Base-by-base conservation (phyloP, 164 flowering plant genomes). In the Brasenia schreberi region DNA sequence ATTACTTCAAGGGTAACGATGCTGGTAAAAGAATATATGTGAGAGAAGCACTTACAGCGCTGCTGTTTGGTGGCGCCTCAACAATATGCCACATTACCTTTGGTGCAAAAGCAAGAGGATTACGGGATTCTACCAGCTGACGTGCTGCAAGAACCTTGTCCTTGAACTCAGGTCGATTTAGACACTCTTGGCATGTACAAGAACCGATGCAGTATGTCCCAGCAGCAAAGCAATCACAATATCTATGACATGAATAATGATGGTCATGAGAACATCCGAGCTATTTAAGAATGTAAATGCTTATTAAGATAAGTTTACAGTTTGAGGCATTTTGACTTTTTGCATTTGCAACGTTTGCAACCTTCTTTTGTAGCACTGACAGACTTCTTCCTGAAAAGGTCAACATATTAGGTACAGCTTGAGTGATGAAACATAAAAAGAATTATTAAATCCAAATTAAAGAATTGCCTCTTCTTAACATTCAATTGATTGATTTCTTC, bases 151-250 rank as follows among this genome's bases (percentile, higher is more conserved):
- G 70, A 80, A 89, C 90, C 18, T 69, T 86, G 63, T 85, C 93
- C 76, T 87, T 81, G 69, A 81, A 77, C 66, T 84, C 84, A 63
- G 85, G 87, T 69, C 69, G 82, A 75, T 92, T 92, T 43, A 75
- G 81, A 82, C 97, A 90, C 17, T 74, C 90, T 76, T 72, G 80
- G 77, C 97, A 92, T 68, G 96, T 65, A 84, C 96, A 90, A 61
- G 84, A 64, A 19, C 78, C 97, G 6, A 73, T 75, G 77, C 97
- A 92, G 69, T 84, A 88, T 49, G 77, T 53, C 52, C 96, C 98
- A 27, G 88, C 89, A 66, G 89, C 89, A 85, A 90, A 92, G 71
- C 96, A 92, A 49, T 88, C 96, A 74, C 97, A 92, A 53, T 87
- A 92, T 65, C 98, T 92, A 80, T 67, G 74, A 73, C 33, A 61